phyloP scores from a whole-genome alignment of 495 filamentous ascomycete species.

The Penicillium manginii region DNA sequence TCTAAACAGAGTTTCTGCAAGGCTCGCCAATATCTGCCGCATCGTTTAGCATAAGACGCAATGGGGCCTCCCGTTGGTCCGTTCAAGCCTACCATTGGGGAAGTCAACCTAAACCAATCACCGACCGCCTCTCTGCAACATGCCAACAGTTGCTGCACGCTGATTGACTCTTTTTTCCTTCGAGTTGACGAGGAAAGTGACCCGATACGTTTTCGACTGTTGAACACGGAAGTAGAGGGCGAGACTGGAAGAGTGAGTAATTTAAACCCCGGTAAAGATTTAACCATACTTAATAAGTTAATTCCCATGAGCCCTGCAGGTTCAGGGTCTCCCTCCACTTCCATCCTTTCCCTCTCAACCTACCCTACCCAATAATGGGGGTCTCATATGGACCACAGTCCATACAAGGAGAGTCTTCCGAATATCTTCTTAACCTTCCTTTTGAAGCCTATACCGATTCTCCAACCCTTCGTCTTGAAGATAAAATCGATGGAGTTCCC shows the following conservation, averaged over 20 bases:
- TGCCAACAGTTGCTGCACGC: conserved; percentile 12
- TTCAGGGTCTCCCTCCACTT: not conserved
- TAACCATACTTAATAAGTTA: too few relatives aligned
- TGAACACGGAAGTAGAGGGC: not conserved
- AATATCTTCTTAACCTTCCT: conserved; percentile 17
- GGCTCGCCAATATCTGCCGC: not conserved
- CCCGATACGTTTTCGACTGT: not conserved
- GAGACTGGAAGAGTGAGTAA: not conserved
- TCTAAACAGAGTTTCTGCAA: not conserved
- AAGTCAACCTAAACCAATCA: conserved; percentile 22
- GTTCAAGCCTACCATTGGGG: too few relatives aligned
- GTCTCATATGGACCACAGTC: conserved; percentile 9
- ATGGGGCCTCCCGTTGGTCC: conserved; percentile 12
- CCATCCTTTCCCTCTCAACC: not conserved
- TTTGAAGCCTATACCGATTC: conserved; percentile 30
- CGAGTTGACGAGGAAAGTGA: not conserved
- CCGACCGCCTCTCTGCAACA: conserved; percentile 18
- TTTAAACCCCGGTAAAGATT: too few relatives aligned
- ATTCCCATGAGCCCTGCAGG: not conserved
- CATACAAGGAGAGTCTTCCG: conserved; percentile 8
- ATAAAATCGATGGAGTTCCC: conserved; percentile 10
- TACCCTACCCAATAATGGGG: conserved; percentile 9
- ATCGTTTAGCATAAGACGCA: conserved; percentile 6
- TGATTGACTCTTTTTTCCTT: not conserved
- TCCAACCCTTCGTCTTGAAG: conserved; percentile 6